These are phyloP conservation scores for Linnemannia schmuckeri DNA, from an alignment of 192 early-diverging fungal genomes.

Conservation along the genomic window DNA sequence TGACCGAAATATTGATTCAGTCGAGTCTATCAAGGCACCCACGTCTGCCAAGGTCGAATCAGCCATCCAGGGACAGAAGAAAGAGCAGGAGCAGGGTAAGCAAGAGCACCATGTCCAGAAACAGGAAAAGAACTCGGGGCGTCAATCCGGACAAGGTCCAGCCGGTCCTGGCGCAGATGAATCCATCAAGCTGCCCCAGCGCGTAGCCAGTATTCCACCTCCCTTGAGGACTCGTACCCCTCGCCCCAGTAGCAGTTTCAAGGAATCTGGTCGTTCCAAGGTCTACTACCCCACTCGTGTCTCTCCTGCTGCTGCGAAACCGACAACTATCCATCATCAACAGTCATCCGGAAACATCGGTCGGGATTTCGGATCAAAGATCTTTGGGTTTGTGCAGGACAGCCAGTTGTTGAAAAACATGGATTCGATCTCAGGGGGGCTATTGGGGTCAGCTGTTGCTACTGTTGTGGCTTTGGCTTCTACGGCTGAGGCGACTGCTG, in stretches of 20 bases:
- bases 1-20: background rate
- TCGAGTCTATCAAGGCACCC: background rate
- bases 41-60: background rate
- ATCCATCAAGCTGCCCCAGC: background rate
- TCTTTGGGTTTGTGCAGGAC: constrained; percentile 8
- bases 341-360: background rate
- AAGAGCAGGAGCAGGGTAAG: background rate
- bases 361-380: constrained; percentile 15
- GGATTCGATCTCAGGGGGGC: constrained; percentile 21
- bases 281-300: background rate
- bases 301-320: background rate
- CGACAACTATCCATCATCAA: background rate
- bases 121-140: background rate
- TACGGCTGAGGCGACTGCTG: constrained; percentile 19
- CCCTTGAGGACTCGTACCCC: background rate
- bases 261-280: background rate
- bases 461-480: constrained; percentile 20
- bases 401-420: constrained; percentile 20
- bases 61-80: background rate
- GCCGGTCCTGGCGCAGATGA: background rate
- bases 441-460: constrained; percentile 18
- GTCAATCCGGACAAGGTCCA: background rate
- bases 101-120: background rate
- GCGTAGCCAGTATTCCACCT: background rate
- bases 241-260: background rate